Percentiles rank a stretch among this genome's conserved stretches.
Conservation (phyloP, 2,329 filamentous ascomycete species). For the Alternaria postmessia region DNA sequence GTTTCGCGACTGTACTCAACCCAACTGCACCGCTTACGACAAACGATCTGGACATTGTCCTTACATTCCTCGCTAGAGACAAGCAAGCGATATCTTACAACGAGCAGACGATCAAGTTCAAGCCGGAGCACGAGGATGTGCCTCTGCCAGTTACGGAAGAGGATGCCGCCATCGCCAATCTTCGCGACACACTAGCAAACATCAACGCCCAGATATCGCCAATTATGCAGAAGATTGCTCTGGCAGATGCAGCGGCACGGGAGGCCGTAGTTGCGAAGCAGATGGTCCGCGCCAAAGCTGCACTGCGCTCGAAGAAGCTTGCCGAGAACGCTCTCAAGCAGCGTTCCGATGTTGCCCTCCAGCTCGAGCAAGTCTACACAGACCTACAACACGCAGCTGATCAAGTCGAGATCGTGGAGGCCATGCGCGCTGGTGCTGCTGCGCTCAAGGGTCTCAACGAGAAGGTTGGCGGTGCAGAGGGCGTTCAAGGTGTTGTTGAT, state of each 20-base stretch:
- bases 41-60: conserved; percentile 80
- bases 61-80: conserved; percentile 60
- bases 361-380: conserved; percentile 83
- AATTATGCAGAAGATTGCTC: conserved; percentile 64
- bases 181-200: conserved; percentile 75
- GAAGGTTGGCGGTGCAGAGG: conserved; percentile 77
- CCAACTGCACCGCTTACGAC: conserved; percentile 38
- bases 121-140: conserved; percentile 48
- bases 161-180: conserved; percentile 81
- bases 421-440: conserved; percentile 79
- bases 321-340: conserved; percentile 76
- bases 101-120: conserved; percentile 80
- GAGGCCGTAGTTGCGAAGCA: conserved; percentile 77
- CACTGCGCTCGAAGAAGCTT: conserved; percentile 82
- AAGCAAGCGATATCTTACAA: conserved; percentile 78
- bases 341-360: conserved; percentile 75
- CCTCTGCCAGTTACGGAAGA: conserved; percentile 73
- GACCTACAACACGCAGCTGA: conserved; percentile 86
- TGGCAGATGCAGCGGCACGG: conserved; percentile 66
- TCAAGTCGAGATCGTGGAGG: conserved; percentile 81
- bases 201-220: conserved; percentile 72
- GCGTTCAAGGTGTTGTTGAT: conserved; percentile 79
- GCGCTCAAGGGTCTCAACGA: conserved; percentile 78
- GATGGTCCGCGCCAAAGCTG: conserved; percentile 75
- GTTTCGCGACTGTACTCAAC: conserved; percentile 43